These are phyloP conservation scores for Podospora conica DNA, from an alignment of 495 filamentous ascomycete genomes.

Conservation along the genomic window DNA sequence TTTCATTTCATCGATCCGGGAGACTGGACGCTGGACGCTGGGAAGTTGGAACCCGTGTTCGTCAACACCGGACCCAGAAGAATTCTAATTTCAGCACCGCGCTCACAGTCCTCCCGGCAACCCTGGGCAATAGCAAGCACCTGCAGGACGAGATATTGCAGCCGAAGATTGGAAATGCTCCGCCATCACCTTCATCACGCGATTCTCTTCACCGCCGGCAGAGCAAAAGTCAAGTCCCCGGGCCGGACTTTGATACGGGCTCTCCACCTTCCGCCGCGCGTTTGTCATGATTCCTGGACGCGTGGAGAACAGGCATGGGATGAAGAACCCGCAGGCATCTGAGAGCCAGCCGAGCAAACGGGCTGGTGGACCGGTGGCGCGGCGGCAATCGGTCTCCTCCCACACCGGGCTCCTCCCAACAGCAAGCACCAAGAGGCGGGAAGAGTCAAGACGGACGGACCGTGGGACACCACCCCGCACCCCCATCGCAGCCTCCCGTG, in stretches of 20 bases:
- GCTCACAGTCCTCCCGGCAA: neutral
- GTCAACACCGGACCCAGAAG: neutral
- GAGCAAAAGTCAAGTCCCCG: neutral
- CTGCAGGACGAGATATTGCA: constrained; percentile 18
- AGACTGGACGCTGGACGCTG: constrained; percentile 21
- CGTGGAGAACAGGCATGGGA: neutral
- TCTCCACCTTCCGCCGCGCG: neutral
- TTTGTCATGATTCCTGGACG: neutral
- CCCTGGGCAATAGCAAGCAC: constrained; percentile 15
- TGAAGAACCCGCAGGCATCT: neutral
- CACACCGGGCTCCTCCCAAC: too few relatives aligned
- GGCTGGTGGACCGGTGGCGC: neutral
- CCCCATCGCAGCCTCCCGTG: constrained; percentile 20
- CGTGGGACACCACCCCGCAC: constrained; percentile 23
- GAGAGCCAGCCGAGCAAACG: neutral
- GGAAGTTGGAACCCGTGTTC: neutral
- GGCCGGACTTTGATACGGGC: constrained; percentile 17
- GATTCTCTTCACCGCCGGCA: constrained; percentile 2
- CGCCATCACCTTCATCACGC: constrained; percentile 1
- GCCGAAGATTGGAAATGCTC: constrained; percentile 14
- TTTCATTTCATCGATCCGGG: constrained; percentile 28
- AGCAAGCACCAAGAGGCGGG: neutral
- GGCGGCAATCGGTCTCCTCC: neutral
- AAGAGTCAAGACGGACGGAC: neutral
- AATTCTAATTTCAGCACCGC: constrained; percentile 21